Conservation (phyloP, 1,284 basidiomycete genomes). For the Cystobasidium pallidum region DNA sequence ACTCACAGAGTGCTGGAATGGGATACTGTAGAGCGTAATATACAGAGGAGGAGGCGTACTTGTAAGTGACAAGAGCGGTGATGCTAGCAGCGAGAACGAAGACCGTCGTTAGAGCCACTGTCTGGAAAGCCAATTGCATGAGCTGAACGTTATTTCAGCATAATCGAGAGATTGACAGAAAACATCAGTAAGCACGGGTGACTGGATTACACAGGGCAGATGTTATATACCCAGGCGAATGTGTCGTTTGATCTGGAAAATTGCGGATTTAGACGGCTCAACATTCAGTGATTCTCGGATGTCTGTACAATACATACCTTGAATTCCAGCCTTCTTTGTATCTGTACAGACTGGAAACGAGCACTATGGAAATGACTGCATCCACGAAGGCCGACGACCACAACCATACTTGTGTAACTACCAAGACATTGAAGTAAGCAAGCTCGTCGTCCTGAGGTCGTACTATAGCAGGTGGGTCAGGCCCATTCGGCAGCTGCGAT, state of each 20-base stretch:
- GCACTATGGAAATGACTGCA: constrained; percentile 3
- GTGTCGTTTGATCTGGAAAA: constrained; percentile 22
- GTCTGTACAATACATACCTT: not conserved
- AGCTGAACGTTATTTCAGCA: not conserved
- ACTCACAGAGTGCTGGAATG: constrained; percentile 24
- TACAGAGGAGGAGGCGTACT: constrained; percentile 1
- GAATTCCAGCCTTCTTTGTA: constrained; percentile 8
- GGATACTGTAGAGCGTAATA: constrained; percentile 29
- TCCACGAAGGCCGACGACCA: constrained; percentile 31
- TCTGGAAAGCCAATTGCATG: constrained; percentile 30
- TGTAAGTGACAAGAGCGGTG: constrained; percentile 12
- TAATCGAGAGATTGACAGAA: not conserved
- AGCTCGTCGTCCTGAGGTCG: not conserved
- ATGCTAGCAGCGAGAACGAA: constrained; percentile 18
- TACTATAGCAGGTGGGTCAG: not conserved
- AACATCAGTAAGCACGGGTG: not conserved
- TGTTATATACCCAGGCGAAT: constrained; percentile 14
- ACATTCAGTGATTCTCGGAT: not conserved
- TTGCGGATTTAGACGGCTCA: not conserved
- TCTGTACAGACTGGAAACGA: constrained; percentile 17
- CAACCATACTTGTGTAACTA: constrained; percentile 16
- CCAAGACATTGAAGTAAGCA: constrained; percentile 14
- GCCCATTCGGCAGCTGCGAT: not conserved
- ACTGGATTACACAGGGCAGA: too few relatives aligned
- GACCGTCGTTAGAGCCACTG: constrained; percentile 14